These are phyloP conservation scores for Dendrobium officinale DNA, from an alignment of 106 monocot species.

Conservation along the genomic window DNA sequence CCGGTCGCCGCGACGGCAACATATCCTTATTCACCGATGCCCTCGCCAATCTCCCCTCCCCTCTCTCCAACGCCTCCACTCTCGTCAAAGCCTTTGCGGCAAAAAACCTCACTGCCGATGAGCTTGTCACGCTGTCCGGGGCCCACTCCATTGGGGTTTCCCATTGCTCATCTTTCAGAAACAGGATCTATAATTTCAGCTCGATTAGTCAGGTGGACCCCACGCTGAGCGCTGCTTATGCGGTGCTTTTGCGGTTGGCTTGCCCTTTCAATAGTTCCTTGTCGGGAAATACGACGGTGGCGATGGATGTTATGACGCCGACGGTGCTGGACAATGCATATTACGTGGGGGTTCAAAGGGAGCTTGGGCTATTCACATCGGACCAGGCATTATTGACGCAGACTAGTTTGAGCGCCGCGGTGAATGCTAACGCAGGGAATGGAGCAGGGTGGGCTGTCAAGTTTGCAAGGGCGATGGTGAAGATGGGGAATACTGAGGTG, in stretches of 20 bases:
- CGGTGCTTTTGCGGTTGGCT: slow-evolving; percentile 1
- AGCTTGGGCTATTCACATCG: slow-evolving; percentile 17
- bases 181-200: slow-evolving; percentile 34
- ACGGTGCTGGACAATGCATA: slow-evolving; percentile 14
- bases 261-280: slow-evolving; percentile 1
- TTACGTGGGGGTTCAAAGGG: slow-evolving; percentile 10
- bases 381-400: slow-evolving; percentile 28
- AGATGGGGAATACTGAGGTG: slow-evolving; percentile 26
- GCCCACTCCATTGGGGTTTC: slow-evolving; percentile 42
- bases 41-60: slow-evolving; percentile 17
- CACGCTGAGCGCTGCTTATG: slow-evolving; percentile 3
- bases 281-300: slow-evolving; percentile 1
- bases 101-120: slow-evolving; percentile 29
- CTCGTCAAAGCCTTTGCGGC: slow-evolving; percentile 22
- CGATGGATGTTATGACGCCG: neutral
- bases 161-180: slow-evolving; percentile 37
- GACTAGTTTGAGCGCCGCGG: neutral
- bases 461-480: slow-evolving; percentile 29
- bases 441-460: slow-evolving; percentile 1
- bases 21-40: slow-evolving; percentile 19
- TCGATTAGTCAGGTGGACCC: slow-evolving; percentile 9
- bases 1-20: slow-evolving; percentile 37
- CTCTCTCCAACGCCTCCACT: slow-evolving; percentile 15
- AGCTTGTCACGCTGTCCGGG: slow-evolving; percentile 43
- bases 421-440: slow-evolving; percentile 12